A percentile compares a stretch with the other conserved stretches of the same genome.
phyloP scores from a whole-genome alignment of 371 early-diverging fungal species.

The Mortierella sp. region DNA sequence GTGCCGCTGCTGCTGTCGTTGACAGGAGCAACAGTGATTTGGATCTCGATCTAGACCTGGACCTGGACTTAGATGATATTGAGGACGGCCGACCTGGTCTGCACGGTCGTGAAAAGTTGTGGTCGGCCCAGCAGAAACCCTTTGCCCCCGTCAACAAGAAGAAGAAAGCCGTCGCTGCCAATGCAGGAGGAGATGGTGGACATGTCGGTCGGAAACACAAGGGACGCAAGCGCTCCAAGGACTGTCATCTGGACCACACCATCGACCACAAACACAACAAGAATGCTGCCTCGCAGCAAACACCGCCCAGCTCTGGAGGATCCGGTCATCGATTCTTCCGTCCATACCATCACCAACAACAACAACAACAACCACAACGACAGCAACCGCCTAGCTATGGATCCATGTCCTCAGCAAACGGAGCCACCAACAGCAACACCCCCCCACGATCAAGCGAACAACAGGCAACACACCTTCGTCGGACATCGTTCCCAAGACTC shows the following conservation, averaged over 20 bases:
- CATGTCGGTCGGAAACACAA: conserved; percentile 11
- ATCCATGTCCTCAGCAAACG: conserved; percentile 15
- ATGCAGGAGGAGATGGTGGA: background rate
- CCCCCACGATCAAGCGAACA: conserved; percentile 12
- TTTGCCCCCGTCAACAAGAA: conserved; percentile 49
- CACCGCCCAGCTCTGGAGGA: conserved; percentile 6
- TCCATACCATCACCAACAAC: background rate
- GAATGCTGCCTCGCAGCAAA: background rate
- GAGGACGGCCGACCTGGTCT: background rate
- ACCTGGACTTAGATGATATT: background rate
- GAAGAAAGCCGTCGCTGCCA: conserved; percentile 16
- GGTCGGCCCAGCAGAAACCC: conserved; percentile 43
- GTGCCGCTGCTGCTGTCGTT: background rate
- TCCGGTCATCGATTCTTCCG: conserved; percentile 6
- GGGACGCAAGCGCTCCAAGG: conserved; percentile 9
- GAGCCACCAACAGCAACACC: background rate
- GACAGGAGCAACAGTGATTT: background rate
- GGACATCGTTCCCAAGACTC: conserved; percentile 50
- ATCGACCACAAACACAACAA: background rate
- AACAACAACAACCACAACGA: background rate
- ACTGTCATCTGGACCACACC: conserved; percentile 8
- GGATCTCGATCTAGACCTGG: conserved; percentile 27
- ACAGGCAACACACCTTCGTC: conserved; percentile 30
- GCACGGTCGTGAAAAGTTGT: conserved; percentile 21
- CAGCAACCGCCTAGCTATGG: conserved; percentile 21